A percentile compares a stretch with the other conserved stretches of the same genome.
Evolutionary conservation across 108 stramenopile species (phyloP).

Genomic region (Fistulifera solaris): DNA sequence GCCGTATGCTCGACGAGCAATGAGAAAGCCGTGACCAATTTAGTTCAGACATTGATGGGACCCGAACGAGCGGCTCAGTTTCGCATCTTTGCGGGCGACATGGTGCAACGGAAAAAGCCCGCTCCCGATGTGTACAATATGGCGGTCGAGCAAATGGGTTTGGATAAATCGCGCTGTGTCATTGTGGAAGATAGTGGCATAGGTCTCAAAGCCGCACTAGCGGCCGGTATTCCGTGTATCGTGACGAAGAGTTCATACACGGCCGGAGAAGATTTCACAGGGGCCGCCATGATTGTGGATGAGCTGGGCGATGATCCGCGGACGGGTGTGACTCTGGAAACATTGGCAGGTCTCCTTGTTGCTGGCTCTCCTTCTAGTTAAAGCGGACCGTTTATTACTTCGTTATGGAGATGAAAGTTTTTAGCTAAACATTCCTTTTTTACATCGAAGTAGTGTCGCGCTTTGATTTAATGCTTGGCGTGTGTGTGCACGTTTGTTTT

Average conservation of each 20-base stretch:
- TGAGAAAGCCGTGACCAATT: slow-evolving; percentile 83
- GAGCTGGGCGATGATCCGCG: slow-evolving; percentile 64
- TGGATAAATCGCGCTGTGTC: slow-evolving; percentile 73
- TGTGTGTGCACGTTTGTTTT: too few species aligned
- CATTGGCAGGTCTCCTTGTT: slow-evolving; percentile 33
- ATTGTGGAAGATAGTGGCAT: slow-evolving; percentile 91
- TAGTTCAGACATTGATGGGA: slow-evolving; percentile 84
- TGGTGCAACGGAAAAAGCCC: slow-evolving; percentile 87
- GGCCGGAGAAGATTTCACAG: slow-evolving; percentile 77
- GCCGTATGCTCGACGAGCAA: slow-evolving; percentile 90
- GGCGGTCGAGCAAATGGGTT: slow-evolving; percentile 78
- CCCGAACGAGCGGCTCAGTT: slow-evolving; percentile 55
- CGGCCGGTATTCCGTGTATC: slow-evolving; percentile 67
- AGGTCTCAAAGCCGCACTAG: slow-evolving; percentile 84
- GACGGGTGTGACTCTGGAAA: slow-evolving; percentile 53
- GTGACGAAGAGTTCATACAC: slow-evolving; percentile 88
- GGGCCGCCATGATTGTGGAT: slow-evolving; percentile 73
- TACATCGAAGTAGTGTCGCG: too few species aligned
- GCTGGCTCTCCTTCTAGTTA: too few species aligned
- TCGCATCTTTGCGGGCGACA: slow-evolving; percentile 89
- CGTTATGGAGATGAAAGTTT: too few species aligned
- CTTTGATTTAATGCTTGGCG: too few species aligned
- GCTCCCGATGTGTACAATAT: slow-evolving; percentile 89
- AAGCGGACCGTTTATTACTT: too few species aligned
- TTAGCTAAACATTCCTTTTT: too few species aligned